Conservation (phyloP, 139 green algal genomes). For the Choricystis sp. region DNA sequence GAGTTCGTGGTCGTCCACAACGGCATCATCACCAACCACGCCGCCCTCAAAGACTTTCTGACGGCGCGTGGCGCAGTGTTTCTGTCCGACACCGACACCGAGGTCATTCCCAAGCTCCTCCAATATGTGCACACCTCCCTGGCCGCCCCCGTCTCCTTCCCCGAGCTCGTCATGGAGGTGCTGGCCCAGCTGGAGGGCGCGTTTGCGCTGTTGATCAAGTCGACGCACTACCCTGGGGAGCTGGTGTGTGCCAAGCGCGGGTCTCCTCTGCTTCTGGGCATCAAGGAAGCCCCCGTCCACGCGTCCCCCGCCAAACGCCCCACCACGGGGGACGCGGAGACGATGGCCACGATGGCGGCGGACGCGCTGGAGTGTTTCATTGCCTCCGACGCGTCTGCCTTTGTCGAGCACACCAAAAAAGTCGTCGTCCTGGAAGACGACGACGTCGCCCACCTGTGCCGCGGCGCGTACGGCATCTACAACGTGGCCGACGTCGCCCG, state of each 20-base stretch:
- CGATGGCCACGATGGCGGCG: not conserved
- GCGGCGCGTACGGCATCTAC: conserved; percentile 54
- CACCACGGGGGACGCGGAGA: not conserved
- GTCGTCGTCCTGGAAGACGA: conserved; percentile 89
- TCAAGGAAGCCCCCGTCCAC: conserved; percentile 29
- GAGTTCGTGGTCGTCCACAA: conserved; percentile 98
- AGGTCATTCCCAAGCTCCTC: conserved; percentile 98
- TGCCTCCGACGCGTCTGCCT: conserved; percentile 78
- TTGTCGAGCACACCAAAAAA: conserved; percentile 97
- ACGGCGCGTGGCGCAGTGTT: conserved; percentile 49
- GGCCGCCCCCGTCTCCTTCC: conserved; percentile 21
- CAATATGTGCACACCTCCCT: conserved; percentile 73
- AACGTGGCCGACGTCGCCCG: conserved; percentile 40
- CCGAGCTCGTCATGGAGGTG: conserved; percentile 89
- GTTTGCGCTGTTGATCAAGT: conserved; percentile 94
- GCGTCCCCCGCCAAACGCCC: not conserved
- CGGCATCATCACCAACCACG: conserved; percentile 99
- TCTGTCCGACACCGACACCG: conserved; percentile 93
- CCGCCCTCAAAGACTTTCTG: conserved; percentile 74
- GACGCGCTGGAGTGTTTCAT: conserved; percentile 79
- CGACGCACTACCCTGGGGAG: conserved; percentile 81
- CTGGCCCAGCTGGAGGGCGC: conserved; percentile 90
- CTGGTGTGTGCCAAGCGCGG: conserved; percentile 91
- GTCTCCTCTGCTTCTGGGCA: conserved; percentile 79
- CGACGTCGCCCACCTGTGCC: conserved; percentile 73